A percentile compares a stretch with the other conserved stretches of the same genome.
These are phyloP conservation scores for Aspergillus spinulosporus DNA, from an alignment of 2,329 filamentous ascomycete genomes.

Conservation along the genomic window DNA sequence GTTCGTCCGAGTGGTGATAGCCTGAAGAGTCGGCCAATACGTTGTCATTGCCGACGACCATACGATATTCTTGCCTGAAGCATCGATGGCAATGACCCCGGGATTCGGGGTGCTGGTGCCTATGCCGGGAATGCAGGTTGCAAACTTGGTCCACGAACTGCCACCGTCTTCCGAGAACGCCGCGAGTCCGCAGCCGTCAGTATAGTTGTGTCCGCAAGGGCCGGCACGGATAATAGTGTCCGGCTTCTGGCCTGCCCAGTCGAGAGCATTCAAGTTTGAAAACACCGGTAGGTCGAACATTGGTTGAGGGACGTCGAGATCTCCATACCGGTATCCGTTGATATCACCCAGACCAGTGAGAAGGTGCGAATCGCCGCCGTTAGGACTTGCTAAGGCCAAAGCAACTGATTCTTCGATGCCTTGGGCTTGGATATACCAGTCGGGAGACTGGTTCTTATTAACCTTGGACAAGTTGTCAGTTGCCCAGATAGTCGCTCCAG, in stretches of 20 bases:
- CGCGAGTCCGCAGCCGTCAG: conserved; percentile 18
- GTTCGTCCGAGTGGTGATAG: conserved; percentile 7
- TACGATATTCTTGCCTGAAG: conserved; percentile 18
- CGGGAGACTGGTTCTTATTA: conserved; percentile 11
- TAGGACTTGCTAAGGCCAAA: conserved; percentile 18
- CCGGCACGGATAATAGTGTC: conserved; percentile 17
- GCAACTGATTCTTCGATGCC: conserved; percentile 19
- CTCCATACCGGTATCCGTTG: conserved; percentile 15
- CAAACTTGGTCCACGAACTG: conserved; percentile 15
- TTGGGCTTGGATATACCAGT: conserved; percentile 19
- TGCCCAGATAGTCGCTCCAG: conserved; percentile 20
- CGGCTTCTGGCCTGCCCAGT: conserved; percentile 18
- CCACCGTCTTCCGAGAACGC: conserved; percentile 16
- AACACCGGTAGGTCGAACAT: conserved; percentile 20
- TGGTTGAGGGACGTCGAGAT: conserved; percentile 17
- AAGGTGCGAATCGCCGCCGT: conserved; percentile 13
- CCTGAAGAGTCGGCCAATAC: conserved; percentile 12
- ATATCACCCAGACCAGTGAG: conserved; percentile 15
- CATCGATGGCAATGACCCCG: conserved; percentile 18
- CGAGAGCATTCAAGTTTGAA: conserved; percentile 19
- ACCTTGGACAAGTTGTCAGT: conserved; percentile 16
- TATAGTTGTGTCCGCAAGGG: conserved; percentile 17
- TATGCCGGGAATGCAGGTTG: conserved; percentile 15
- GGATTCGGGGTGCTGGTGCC: conserved; percentile 13
- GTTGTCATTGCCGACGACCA: conserved; percentile 17